Evolutionary conservation across 306 rosid genomes (phyloP).

Genomic region (Vachellia collinsii): DNA sequence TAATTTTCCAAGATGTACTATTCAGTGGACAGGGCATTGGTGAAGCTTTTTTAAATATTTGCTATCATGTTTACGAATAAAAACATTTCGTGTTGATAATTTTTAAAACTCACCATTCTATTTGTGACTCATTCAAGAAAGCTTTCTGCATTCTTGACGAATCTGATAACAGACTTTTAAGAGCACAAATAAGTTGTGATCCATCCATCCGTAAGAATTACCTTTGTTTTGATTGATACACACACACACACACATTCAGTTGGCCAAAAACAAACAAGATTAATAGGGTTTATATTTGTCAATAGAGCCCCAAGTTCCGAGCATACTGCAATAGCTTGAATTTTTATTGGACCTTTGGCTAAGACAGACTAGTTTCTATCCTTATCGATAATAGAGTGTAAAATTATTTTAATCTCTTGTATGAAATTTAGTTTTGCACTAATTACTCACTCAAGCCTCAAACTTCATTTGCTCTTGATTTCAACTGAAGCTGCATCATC

Average conservation of each 20-base stretch:
- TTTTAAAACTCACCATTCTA: no score
- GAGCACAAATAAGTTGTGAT: not conserved
- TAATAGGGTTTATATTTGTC: no score
- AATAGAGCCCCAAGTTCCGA: not conserved
- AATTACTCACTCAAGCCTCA: not conserved
- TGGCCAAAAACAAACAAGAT: no score
- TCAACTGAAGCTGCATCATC: conserved; percentile 11
- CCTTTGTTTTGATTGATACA: no score
- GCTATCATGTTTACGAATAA: not conserved
- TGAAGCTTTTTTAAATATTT: not conserved
- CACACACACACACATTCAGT: no score
- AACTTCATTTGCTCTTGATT: not conserved
- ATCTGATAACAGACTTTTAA: not conserved
- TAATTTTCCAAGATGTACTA: not conserved
- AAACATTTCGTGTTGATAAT: not conserved
- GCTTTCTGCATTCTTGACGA: not conserved
- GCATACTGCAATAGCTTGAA: not conserved
- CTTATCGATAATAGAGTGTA: not conserved
- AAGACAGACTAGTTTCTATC: not conserved
- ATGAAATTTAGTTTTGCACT: not conserved
- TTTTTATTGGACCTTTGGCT: not conserved
- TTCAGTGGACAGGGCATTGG: not conserved
- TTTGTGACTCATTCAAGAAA: not conserved
- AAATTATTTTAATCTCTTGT: not conserved
- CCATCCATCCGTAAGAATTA: no score